Evolutionary conservation across 768 basidiomycete species (phyloP).

Genomic region (Calvatia gigantea): DNA sequence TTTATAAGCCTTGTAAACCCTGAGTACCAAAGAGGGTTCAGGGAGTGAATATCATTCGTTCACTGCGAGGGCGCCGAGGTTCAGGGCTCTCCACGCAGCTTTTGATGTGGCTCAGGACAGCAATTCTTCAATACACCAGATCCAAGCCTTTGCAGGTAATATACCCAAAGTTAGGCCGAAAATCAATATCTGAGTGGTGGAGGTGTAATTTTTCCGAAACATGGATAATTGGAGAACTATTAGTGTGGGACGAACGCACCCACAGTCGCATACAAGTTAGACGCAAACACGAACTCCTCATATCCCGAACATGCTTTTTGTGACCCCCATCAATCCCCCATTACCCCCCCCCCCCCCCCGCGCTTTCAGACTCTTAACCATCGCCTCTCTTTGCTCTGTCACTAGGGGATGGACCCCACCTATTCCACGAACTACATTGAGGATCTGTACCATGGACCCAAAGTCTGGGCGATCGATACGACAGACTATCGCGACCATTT

Average conservation of each 20-base stretch:
- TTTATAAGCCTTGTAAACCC: no score
- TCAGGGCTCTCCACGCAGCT: no score
- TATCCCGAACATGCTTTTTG: background rate
- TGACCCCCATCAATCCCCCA: background rate
- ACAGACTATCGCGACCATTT: background rate
- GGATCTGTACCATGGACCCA: background rate
- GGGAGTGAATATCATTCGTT: no score
- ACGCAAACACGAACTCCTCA: background rate
- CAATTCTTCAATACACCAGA: no score
- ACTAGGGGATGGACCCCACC: background rate
- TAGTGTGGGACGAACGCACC: background rate
- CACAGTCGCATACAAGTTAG: background rate
- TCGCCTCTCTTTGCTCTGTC: background rate
- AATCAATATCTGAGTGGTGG: background rate
- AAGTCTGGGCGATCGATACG: background rate
- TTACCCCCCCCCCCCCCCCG: background rate
- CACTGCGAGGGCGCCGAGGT: no score
- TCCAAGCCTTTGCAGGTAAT: no score
- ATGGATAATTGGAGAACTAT: background rate
- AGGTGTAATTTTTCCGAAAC: background rate
- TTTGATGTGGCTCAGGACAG: no score
- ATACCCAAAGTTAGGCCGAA: no score
- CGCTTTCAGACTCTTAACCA: background rate
- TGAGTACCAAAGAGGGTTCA: no score
- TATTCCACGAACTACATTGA: background rate